These are phyloP conservation scores for Pseudozyma sp. DNA, from an alignment of 1,284 basidiomycete species.

Conservation along the genomic window DNA sequence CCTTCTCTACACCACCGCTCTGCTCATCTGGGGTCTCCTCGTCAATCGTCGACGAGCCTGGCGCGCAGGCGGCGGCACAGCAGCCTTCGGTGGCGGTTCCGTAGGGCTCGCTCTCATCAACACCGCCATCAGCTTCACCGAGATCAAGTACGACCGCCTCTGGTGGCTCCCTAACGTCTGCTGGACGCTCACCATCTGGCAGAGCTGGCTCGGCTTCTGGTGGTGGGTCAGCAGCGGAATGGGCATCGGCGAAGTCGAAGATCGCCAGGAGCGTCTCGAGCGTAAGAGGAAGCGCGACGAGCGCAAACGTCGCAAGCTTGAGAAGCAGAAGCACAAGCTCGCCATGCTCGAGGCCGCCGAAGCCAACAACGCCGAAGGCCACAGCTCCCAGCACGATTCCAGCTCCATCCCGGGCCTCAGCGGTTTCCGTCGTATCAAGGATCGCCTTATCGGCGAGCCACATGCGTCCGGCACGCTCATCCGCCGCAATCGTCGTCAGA, in stretches of 20 bases:
- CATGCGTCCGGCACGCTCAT: constrained; percentile 28
- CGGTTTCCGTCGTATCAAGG: constrained; percentile 48
- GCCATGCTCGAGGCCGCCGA: constrained; percentile 30
- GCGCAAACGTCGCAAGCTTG: constrained; percentile 45
- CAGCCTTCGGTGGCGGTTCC: constrained; percentile 80
- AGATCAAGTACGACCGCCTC: constrained; percentile 65
- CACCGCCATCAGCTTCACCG: constrained; percentile 65
- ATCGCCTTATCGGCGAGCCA: constrained; percentile 40
- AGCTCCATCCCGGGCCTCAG: constrained; percentile 49
- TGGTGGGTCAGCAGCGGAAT: constrained; percentile 69
- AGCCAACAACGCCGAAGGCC: constrained; percentile 28
- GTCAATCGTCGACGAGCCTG: constrained; percentile 92
- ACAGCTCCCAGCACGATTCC: constrained; percentile 43
- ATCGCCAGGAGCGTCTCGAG: constrained; percentile 57
- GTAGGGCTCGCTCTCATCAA: constrained; percentile 63
- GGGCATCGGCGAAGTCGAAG: constrained; percentile 69
- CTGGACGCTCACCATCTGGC: constrained; percentile 67
- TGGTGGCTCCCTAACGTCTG: constrained; percentile 67
- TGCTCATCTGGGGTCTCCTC: constrained; percentile 91
- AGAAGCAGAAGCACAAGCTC: constrained; percentile 46
- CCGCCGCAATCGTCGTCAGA: constrained; percentile 34
- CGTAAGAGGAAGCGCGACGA: constrained; percentile 54
- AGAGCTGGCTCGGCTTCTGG: constrained; percentile 69
- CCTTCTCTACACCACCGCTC: constrained; percentile 87
- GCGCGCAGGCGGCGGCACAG: constrained; percentile 90